Evolutionary conservation across 2,329 filamentous ascomycete species (phyloP).

Genomic region (Paraphoma chrysanthemicola): DNA sequence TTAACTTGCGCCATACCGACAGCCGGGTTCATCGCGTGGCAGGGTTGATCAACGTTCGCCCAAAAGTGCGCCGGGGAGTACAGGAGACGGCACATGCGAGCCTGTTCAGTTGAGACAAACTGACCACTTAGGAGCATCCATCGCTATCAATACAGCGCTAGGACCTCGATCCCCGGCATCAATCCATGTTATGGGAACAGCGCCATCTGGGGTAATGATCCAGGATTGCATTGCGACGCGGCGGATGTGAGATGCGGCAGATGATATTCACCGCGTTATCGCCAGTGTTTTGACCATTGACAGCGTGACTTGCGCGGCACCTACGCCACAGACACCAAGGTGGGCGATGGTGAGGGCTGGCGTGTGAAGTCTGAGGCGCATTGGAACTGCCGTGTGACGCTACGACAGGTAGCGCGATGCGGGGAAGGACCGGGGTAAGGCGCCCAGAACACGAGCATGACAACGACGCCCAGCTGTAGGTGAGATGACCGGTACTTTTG

Average conservation of each 20-base stretch:
- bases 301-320: neutral
- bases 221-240: neutral
- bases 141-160: neutral
- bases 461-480: neutral
- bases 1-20: neutral
- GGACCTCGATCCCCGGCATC: neutral
- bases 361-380: neutral
- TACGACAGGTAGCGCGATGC: conserved; percentile 9
- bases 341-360: neutral
- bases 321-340: neutral
- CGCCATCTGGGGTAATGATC: neutral
- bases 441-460: conserved; percentile 1
- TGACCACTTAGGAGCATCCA: neutral
- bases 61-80: neutral
- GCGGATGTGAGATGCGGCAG: conserved; percentile 7
- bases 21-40: neutral
- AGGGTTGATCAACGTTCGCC: neutral
- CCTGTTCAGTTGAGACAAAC: neutral
- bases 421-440: conserved; percentile 8
- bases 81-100: neutral
- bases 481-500: neutral
- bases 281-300: neutral
- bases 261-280: neutral
- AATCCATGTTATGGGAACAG: neutral
- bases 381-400: conserved; percentile 16